phyloP scores from a whole-genome alignment of 1,284 basidiomycete genomes.

The Athelia psychrophila region DNA sequence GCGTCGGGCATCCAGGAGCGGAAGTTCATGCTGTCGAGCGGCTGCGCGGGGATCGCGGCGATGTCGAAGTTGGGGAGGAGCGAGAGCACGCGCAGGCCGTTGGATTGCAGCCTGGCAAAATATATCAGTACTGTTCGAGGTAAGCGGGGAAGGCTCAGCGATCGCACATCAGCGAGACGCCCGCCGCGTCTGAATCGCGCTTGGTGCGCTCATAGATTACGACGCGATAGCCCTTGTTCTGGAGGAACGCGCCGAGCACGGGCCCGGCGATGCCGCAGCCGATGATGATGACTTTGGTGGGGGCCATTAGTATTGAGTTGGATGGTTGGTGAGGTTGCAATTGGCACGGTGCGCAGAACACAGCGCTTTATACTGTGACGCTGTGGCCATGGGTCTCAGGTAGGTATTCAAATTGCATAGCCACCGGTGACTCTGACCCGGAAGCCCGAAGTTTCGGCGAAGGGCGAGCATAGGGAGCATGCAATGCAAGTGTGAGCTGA shows the following conservation, averaged over 20 bases:
- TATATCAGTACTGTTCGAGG: neutral
- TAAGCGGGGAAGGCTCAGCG: neutral
- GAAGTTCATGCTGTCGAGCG: slow-evolving; percentile 18
- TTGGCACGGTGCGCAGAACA: no score
- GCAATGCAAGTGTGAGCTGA: no score
- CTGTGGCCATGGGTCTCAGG: no score
- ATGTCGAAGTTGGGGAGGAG: slow-evolving; percentile 34
- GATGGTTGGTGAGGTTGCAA: no score
- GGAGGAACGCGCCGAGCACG: slow-evolving; percentile 42
- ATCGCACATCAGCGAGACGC: slow-evolving; percentile 35
- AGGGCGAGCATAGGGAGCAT: no score
- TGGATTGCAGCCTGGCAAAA: slow-evolving; percentile 33
- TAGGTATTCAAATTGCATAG: no score
- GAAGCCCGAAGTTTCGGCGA: no score
- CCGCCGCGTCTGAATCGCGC: slow-evolving; percentile 21
- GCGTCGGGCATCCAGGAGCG: slow-evolving; percentile 31
- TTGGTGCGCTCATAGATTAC: slow-evolving; percentile 38
- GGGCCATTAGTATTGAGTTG: slow-evolving; percentile 1
- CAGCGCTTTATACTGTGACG: no score
- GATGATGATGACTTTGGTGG: slow-evolving; percentile 34
- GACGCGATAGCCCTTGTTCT: slow-evolving; percentile 38
- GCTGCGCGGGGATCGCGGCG: slow-evolving; percentile 28
- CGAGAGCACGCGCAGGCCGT: slow-evolving; percentile 37
- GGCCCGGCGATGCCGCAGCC: slow-evolving; percentile 46
- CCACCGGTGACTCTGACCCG: no score